These are phyloP conservation scores for Pseudohyphozyma bogoriensis DNA, from an alignment of 768 basidiomycete genomes.

Conservation along the genomic window DNA sequence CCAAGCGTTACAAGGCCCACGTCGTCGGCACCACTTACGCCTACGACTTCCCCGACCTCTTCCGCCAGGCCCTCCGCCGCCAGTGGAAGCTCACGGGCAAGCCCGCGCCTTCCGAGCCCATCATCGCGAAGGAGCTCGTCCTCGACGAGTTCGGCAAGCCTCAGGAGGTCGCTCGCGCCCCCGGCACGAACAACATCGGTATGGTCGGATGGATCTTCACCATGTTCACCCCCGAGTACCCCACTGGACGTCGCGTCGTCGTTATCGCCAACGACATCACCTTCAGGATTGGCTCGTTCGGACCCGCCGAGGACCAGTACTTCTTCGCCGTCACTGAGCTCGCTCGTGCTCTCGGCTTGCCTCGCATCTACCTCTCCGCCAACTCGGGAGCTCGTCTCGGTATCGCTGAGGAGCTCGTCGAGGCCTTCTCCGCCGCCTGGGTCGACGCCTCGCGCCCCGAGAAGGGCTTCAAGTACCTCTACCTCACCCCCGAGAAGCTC, in stretches of 20 bases:
- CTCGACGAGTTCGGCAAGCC: slow-evolving; percentile 87
- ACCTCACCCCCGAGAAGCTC: slow-evolving; percentile 84
- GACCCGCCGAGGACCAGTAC: slow-evolving; percentile 88
- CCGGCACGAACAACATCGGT: slow-evolving; percentile 87
- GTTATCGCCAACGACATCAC: slow-evolving; percentile 98
- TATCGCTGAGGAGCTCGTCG: slow-evolving; percentile 80
- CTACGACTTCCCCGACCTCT: slow-evolving; percentile 98
- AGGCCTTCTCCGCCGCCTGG: slow-evolving; percentile 86
- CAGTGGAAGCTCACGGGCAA: slow-evolving; percentile 64
- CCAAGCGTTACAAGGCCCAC: slow-evolving; percentile 97
- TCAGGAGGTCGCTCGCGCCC: slow-evolving; percentile 77
- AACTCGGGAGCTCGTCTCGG: slow-evolving; percentile 98
- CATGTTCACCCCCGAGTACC: slow-evolving; percentile 82
- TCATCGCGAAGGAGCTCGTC: slow-evolving; percentile 82
- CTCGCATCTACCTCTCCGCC: slow-evolving; percentile 94
- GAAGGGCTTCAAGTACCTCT: slow-evolving; percentile 92
- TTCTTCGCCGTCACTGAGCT: slow-evolving; percentile 92
- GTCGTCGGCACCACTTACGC: slow-evolving; percentile 96
- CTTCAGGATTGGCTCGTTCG: slow-evolving; percentile 96
- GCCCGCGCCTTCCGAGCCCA: slow-evolving; percentile 59
- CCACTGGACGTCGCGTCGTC: slow-evolving; percentile 71
- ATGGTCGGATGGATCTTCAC: slow-evolving; percentile 99
- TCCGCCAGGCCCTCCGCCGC: slow-evolving; percentile 90
- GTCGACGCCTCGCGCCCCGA: slow-evolving; percentile 68
- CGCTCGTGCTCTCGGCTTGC: slow-evolving; percentile 75